Evolutionary conservation across 129 eudicot genomes (phyloP).

Genomic region (Erigeron canadensis): DNA sequence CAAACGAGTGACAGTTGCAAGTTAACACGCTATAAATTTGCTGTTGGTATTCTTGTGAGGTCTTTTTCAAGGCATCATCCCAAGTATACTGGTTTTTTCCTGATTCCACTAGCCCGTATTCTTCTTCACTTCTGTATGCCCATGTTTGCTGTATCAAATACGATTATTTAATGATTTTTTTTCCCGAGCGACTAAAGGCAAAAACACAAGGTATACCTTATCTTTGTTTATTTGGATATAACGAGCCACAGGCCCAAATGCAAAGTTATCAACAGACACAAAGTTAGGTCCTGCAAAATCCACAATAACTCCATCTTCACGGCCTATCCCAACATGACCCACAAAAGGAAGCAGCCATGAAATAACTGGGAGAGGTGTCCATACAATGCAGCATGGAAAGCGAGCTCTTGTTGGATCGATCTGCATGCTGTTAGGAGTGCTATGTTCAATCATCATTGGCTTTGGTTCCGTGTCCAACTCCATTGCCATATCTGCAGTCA

Average conservation of each 20-base stretch:
- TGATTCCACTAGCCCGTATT: conserved; percentile 36
- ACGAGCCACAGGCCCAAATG: conserved; percentile 83
- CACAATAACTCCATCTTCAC: conserved; percentile 87
- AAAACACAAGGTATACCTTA: conserved; percentile 44
- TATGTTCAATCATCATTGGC: conserved; percentile 48
- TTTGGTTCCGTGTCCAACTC: conserved; percentile 30
- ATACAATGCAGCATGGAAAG: conserved; percentile 86
- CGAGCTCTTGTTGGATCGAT: conserved; percentile 72
- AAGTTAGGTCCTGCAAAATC: conserved; percentile 93
- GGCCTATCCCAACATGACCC: conserved; percentile 85
- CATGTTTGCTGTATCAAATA: no score
- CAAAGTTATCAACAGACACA: conserved; percentile 77
- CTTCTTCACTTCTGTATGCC: conserved; percentile 38
- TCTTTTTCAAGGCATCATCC: conserved; percentile 63
- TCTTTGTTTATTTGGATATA: conserved; percentile 63
- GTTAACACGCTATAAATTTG: conserved; percentile 68
- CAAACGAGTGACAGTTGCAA: conserved; percentile 94
- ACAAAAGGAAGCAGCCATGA: conserved; percentile 90
- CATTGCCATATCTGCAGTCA: conserved; percentile 32
- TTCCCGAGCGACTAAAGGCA: no score
- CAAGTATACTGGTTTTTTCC: conserved; percentile 49
- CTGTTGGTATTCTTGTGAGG: conserved; percentile 83
- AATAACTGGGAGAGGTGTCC: conserved; percentile 90
- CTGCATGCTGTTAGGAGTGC: conserved; percentile 31
- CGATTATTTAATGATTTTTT: no score